A percentile compares a stretch with the other conserved stretches of the same genome.
Conservation (phyloP, 495 filamentous ascomycete genomes). For the Podospora didyma region DNA sequence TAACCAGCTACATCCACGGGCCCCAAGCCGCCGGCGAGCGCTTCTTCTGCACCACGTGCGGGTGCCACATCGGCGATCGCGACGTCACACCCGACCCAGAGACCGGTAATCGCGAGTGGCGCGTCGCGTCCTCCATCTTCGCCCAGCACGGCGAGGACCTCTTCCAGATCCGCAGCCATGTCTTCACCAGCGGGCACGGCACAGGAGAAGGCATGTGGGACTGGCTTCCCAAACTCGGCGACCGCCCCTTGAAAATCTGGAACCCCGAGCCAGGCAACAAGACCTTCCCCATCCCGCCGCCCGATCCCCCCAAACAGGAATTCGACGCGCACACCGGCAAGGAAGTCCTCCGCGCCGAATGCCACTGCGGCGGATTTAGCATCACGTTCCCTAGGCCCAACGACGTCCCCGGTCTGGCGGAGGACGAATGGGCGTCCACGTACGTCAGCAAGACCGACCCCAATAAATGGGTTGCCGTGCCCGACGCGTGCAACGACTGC, state of each 20-base stretch:
- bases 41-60: constrained; percentile 68
- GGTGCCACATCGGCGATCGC: constrained; percentile 53
- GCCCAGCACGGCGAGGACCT: constrained; percentile 22
- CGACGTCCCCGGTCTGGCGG: neutral
- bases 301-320: constrained; percentile 9
- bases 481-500: constrained; percentile 58
- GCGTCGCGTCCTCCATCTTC: constrained; percentile 29
- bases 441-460: constrained; percentile 14
- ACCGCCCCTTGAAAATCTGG: constrained; percentile 23
- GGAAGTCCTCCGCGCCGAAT: constrained; percentile 33
- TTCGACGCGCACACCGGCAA: constrained; percentile 10
- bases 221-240: constrained; percentile 39
- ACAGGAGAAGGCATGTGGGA: constrained; percentile 29
- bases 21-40: constrained; percentile 39
- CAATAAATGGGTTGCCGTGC: constrained; percentile 53
- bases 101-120: constrained; percentile 24
- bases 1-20: constrained; percentile 50
- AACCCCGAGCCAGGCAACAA: constrained; percentile 13
- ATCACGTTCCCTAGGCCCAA: constrained; percentile 38
- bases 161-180: constrained; percentile 38
- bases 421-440: constrained; percentile 5
- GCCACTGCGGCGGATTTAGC: constrained; percentile 42
- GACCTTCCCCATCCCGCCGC: constrained; percentile 13
- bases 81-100: constrained; percentile 33
- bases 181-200: constrained; percentile 18